Percentiles rank a stretch among this genome's conserved stretches.
Evolutionary conservation across 495 filamentous ascomycete species (phyloP).

Genomic region (Penicillium riverlandense): DNA sequence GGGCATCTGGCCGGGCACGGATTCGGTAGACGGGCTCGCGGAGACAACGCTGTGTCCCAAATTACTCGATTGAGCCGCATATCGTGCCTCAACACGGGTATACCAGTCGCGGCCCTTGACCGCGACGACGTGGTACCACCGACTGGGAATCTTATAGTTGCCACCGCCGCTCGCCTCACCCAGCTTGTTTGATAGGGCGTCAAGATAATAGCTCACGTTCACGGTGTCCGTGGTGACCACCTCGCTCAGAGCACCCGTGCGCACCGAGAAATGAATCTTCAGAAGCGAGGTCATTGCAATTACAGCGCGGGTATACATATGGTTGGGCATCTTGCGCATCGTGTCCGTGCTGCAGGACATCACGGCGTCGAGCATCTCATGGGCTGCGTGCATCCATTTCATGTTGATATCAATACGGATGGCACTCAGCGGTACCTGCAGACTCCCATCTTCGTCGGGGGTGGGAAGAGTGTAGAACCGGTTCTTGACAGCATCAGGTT

Average conservation of each 20-base stretch:
- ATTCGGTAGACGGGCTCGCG: constrained; percentile 1
- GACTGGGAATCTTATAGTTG: constrained; percentile 31
- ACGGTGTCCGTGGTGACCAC: constrained; percentile 34
- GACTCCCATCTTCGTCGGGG: constrained; percentile 20
- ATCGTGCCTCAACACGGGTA: constrained; percentile 24
- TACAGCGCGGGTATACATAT: constrained; percentile 37
- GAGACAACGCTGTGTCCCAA: not conserved
- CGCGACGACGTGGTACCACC: constrained; percentile 31
- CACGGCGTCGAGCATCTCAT: constrained; percentile 40
- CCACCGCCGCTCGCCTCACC: constrained; percentile 29
- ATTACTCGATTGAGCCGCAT: not conserved
- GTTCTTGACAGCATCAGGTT: constrained; percentile 35
- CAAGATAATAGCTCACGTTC: constrained; percentile 40
- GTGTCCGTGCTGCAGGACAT: constrained; percentile 30
- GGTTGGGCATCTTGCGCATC: constrained; percentile 38
- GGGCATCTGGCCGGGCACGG: constrained; percentile 2
- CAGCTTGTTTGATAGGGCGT: constrained; percentile 28
- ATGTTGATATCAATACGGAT: constrained; percentile 42
- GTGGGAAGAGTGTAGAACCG: constrained; percentile 34
- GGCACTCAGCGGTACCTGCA: constrained; percentile 24
- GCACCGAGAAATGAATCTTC: constrained; percentile 43
- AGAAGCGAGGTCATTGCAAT: constrained; percentile 39
- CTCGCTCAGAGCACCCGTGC: constrained; percentile 34
- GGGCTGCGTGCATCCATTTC: constrained; percentile 42
- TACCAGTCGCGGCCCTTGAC: constrained; percentile 32